Base-by-base conservation (phyloP, 2,329 filamentous ascomycete genomes). In the Sarocladiaceae sp. region DNA sequence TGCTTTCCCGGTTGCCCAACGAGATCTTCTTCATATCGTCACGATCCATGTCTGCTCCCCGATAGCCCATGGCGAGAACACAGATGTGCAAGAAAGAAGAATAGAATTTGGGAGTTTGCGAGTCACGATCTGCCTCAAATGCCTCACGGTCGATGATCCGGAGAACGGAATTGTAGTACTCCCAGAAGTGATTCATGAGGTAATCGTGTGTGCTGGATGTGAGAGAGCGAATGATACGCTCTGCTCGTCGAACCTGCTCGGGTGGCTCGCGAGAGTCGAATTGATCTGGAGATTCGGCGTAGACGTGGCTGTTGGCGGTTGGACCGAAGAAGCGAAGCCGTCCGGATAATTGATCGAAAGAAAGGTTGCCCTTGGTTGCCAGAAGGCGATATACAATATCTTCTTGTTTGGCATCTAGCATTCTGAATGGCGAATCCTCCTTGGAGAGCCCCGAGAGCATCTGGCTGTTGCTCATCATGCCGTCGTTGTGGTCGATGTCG, bases 311-410 rank as follows among this genome's bases (percentile, higher is more conserved):
- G 60, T 78, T 79, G 47, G 76, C 76, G 3, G 76, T 79, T 1
- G 75, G 75, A 1, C 77, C 77, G 53, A 78, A 80, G 63, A 77
- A 80, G 22, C 76, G 70, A 5, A 77, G 59, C n/a, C 73, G 66
- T 4, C 75, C 76, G 18, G 71, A 75, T 2, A 77, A 63, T 54
- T 76, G 76, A 54, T 80, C 76, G 52, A 79, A 76, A 15, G 72
- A 73, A 10, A 79, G 65, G 59, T 75, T 76, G 6, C 75, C 76
- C 31, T 72, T 69, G 3, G 75, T 75, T 1, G 73, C 74, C 4
- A 80, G 67, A 2, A 80, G 65, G 26, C 71, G 71, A 46, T 74
- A 73, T 1, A 79, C 71, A 53, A 77, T 71, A 17, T 72, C 70
- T 31, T 78, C 76, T 54, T 73, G 70, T 55, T 70, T 73, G 0